Percentiles rank a stretch among this genome's conserved stretches.
Evolutionary conservation across 2,329 filamentous ascomycete genomes (phyloP).

Genomic region (Trichoderma oligosporum): DNA sequence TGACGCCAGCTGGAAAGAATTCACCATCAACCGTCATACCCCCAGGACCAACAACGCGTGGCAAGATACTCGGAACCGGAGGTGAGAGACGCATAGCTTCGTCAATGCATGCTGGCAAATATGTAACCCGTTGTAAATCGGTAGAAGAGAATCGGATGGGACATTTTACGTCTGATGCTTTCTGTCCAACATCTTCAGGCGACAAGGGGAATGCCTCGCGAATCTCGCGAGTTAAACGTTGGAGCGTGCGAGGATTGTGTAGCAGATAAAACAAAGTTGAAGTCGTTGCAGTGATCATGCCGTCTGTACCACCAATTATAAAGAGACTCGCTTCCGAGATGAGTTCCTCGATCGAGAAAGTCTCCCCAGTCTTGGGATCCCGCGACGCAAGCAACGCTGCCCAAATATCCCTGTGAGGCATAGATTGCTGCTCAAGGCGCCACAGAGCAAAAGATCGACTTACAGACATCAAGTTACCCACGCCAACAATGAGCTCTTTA

Average conservation of each 20-base stretch:
- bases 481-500: conserved; percentile 18
- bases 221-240: conserved; percentile 17
- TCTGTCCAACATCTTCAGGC: not conserved
- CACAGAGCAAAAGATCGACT: conserved; percentile 14
- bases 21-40: conserved; percentile 20
- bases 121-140: conserved; percentile 15
- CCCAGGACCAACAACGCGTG: conserved; percentile 13
- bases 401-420: conserved; percentile 19
- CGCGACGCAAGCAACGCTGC: conserved; percentile 19
- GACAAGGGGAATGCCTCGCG: conserved; percentile 16
- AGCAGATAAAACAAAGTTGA: conserved; percentile 19
- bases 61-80: conserved; percentile 18
- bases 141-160: conserved; percentile 19
- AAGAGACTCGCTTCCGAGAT: conserved; percentile 20
- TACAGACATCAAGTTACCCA: conserved; percentile 12
- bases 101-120: conserved; percentile 21
- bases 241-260: conserved; percentile 16
- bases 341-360: conserved; percentile 19
- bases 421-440: conserved; percentile 13
- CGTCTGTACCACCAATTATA: conserved; percentile 20
- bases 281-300: conserved; percentile 18
- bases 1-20: conserved; percentile 20
- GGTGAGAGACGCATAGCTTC: conserved; percentile 21
- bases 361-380: conserved; percentile 19
- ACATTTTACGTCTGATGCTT: conserved; percentile 1